These are phyloP conservation scores for Termitomyces sp. DNA, from an alignment of 768 basidiomycete species.

Conservation along the genomic window DNA sequence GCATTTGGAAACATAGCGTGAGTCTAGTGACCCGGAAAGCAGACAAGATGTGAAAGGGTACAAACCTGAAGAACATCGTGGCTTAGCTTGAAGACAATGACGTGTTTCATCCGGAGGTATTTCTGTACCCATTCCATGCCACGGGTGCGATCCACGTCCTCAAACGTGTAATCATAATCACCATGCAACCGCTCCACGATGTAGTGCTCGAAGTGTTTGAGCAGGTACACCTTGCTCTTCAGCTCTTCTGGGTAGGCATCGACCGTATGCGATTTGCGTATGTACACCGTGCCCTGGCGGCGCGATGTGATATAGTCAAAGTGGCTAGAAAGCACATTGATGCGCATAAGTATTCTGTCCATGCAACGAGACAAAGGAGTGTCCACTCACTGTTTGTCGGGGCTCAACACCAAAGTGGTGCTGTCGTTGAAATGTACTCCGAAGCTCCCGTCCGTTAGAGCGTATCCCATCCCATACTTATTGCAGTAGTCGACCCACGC, in stretches of 20 bases:
- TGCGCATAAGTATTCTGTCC: not conserved
- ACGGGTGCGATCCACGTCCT: slow-evolving; percentile 59
- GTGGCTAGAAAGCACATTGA: slow-evolving; percentile 46
- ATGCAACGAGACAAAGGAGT: not conserved
- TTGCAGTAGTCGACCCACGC: slow-evolving; percentile 99
- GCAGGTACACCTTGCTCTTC: slow-evolving; percentile 85
- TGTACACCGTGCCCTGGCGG: slow-evolving; percentile 59
- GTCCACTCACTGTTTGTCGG: slow-evolving; percentile 78
- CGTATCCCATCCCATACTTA: slow-evolving; percentile 99
- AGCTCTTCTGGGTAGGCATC: slow-evolving; percentile 76
- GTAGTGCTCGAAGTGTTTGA: slow-evolving; percentile 93
- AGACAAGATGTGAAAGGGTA: slow-evolving; percentile 8
- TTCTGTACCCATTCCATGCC: slow-evolving; percentile 97
- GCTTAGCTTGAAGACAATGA: slow-evolving; percentile 94
- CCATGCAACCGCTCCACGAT: slow-evolving; percentile 89
- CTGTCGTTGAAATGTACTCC: slow-evolving; percentile 98
- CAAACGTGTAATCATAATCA: slow-evolving; percentile 79
- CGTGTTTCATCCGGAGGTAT: slow-evolving; percentile 95
- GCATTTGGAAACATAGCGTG: not conserved
- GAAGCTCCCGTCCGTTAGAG: slow-evolving; percentile 90
- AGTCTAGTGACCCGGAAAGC: not conserved
- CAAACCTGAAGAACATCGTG: slow-evolving; percentile 92
- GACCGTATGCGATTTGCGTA: slow-evolving; percentile 69
- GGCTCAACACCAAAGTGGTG: slow-evolving; percentile 77
- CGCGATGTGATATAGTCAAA: slow-evolving; percentile 85